A percentile compares a stretch with the other conserved stretches of the same genome.
phyloP scores from a whole-genome alignment of 176 grass and related monocot species.

The barley (Hordeum vulgare) region MorexV3_pseudomolecules_assembly NC_058521.1:1452692-1453191 shows the following conservation, averaged over 20 bases:
- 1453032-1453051: too few relatives aligned
- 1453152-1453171: constrained; percentile 79
- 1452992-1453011: neutral
- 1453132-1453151: constrained; percentile 90
- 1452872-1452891: neutral
- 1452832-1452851: too few relatives aligned
- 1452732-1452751: constrained; percentile 51
- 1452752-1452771: constrained; percentile 25
- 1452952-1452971: constrained; percentile 75
- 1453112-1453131: constrained; percentile 98
- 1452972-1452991: too few relatives aligned
- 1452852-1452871: too few relatives aligned
- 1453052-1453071: too few relatives aligned
- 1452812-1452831: too few relatives aligned
- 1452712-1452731: constrained; percentile 34
- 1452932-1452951: constrained; percentile 83
- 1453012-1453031: too few relatives aligned
- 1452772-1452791: constrained; percentile 34
- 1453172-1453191: constrained; percentile 73
- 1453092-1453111: constrained; percentile 80
- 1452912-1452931: constrained; percentile 61
- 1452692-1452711: constrained; percentile 28
- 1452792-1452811: constrained; percentile 61
- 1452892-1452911: constrained; percentile 34
- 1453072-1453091: too few relatives aligned